Evolutionary conservation across 2,329 filamentous ascomycete species (phyloP).

Genomic region (Chaetomium olivaceum): DNA sequence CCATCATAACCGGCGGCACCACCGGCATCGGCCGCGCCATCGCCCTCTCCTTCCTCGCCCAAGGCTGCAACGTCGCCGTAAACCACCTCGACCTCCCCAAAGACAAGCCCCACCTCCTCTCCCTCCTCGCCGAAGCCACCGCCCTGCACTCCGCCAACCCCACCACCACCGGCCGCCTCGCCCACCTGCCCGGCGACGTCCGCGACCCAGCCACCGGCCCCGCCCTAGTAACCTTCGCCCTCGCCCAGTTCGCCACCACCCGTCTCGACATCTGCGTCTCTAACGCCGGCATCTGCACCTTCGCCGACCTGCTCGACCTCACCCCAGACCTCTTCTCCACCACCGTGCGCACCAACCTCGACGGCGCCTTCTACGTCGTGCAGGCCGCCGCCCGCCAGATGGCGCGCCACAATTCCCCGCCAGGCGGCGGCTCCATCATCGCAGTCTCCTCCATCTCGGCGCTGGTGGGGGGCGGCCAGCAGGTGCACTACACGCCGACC

Average conservation of each 20-base stretch:
- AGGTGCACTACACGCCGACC: conserved; percentile 86
- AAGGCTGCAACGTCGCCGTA: conserved; percentile 76
- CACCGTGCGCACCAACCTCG: conserved; percentile 78
- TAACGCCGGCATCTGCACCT: conserved; percentile 87
- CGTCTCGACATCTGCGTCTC: conserved; percentile 77
- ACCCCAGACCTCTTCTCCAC: conserved; percentile 67
- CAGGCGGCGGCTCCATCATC: conserved; percentile 83
- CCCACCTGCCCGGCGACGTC: conserved; percentile 75
- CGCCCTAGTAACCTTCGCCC: conserved; percentile 65
- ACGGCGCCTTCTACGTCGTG: conserved; percentile 83
- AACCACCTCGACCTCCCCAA: conserved; percentile 69
- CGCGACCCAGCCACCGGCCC: conserved; percentile 70
- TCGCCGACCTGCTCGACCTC: conserved; percentile 80
- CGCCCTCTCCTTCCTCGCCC: conserved; percentile 72
- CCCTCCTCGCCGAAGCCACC: conserved; percentile 54
- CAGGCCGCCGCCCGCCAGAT: conserved; percentile 86
- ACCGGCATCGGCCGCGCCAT: conserved; percentile 89
- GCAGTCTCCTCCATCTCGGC: conserved; percentile 72
- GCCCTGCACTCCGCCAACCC: conserved; percentile 46
- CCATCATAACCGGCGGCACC: conserved; percentile 82
- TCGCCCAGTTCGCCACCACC: conserved; percentile 56
- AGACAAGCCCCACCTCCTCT: conserved; percentile 54
- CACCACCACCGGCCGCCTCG: conserved; percentile 50
- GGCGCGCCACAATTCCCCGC: conserved; percentile 60
- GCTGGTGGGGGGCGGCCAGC: conserved; percentile 73